Evolutionary conservation across 768 basidiomycete genomes (phyloP), one percentile per base, ranked within the genome.

Genomic region (Lactifluus echinatus): DNA sequence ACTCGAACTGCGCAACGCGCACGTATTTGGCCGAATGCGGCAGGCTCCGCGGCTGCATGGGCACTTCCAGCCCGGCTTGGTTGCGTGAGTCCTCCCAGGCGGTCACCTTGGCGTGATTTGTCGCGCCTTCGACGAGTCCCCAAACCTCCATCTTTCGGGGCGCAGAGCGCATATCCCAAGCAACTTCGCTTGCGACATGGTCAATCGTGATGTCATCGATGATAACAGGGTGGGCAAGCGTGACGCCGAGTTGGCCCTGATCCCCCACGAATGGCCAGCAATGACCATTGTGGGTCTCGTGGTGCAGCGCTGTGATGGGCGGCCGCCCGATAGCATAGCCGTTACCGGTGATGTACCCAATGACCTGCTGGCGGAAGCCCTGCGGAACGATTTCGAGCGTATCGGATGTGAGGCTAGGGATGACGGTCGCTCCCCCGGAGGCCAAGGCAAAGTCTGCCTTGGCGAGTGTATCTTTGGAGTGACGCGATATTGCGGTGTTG

Each of bases 261-360:
- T 75, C 65, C 0, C 94, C 94, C 5, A 73, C 73, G 73, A 98
- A 92, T 1, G 95, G 90, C 93, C 95, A 99, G 71, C 95, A 99
- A 55, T 85, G 79, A 3, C 96, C 95, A 33, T 82, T 83, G 54
- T 86, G 80, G 26, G 76, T 74, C 60, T 96, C 91, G 57, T 89
- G 85, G 65, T 95, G 87, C n/a, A 99, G 75, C 2, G 90, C 91
- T 0, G 81, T 87, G 48, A 92, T 81, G 0, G 95, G 93, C 1
- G 90, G 81, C 15, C 84, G 81, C n/a, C 91, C 93, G 43, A 83
- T 70, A 40, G 82, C 75, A 62, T 77, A 76, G 19, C 80, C 81
- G 47, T 66, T 50, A 34, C 86, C 86, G 0, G 84, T 83, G 64
- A 89, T 63, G 57, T 80, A 71, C 15, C 82, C 74, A 21, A 81